A percentile compares a stretch with the other conserved stretches of the same genome.
Conservation (phyloP, 352 stramenopile genomes). For the Phytophthora pistaciae region DNA sequence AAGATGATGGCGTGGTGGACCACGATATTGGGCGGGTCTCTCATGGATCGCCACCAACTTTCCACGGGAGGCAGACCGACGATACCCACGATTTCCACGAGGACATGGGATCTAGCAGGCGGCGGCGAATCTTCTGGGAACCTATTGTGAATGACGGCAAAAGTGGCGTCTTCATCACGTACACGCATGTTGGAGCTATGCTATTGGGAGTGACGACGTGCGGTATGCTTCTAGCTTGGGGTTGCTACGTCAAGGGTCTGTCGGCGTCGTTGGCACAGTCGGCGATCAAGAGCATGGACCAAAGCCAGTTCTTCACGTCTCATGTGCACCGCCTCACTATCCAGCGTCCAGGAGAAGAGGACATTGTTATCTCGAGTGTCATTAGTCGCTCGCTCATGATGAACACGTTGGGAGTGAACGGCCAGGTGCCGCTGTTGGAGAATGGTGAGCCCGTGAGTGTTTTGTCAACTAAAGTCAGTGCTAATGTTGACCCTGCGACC, state of each 20-base stretch:
- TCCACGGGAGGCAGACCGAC: conserved; percentile 28
- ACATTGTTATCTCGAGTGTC: conserved; percentile 83
- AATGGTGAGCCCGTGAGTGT: conserved; percentile 49
- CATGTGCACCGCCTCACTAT: conserved; percentile 79
- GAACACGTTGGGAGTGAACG: conserved; percentile 44
- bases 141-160: conserved; percentile 81
- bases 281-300: conserved; percentile 72
- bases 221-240: conserved; percentile 69
- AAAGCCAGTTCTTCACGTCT: conserved; percentile 68
- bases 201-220: conserved; percentile 51
- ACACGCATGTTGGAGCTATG: conserved; percentile 78
- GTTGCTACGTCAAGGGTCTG: conserved; percentile 79
- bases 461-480: conserved; percentile 40
- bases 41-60: conserved; percentile 31
- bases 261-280: conserved; percentile 71
- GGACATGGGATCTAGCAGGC: conserved; percentile 23
- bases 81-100: conserved; percentile 40
- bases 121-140: conserved; percentile 67
- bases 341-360: conserved; percentile 68
- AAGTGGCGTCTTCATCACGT: conserved; percentile 83
- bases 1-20: conserved; percentile 35
- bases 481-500: conserved; percentile 48
- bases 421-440: conserved; percentile 49
- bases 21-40: conserved; percentile 15
- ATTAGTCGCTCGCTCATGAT: conserved; percentile 71